Base-by-base conservation (phyloP, 768 basidiomycete species). In the Cytidiella melzeri region DNA sequence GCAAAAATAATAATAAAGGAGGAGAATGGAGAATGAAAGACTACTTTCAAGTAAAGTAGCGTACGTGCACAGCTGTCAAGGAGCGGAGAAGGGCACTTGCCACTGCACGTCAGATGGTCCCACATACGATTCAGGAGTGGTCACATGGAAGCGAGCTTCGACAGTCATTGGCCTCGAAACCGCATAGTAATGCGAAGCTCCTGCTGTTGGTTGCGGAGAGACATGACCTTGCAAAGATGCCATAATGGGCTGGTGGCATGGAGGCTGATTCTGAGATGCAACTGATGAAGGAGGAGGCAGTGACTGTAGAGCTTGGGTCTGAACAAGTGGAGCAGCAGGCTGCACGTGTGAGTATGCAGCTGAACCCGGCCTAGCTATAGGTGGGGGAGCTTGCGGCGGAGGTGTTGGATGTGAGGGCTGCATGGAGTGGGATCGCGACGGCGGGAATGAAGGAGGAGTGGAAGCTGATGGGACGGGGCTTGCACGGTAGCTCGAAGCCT, bases 31-130 rank as follows among this genome's bases (percentile, higher is more conserved):
- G n/a, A n/a, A n/a, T n/a, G n/a, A n/a, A n/a, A n/a, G n/a, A n/a
- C n/a, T n/a, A n/a, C n/a, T n/a, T n/a, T n/a, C n/a, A n/a, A n/a
- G n/a, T n/a, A n/a, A n/a, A n/a, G n/a, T n/a, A n/a, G n/a, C n/a
- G n/a, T n/a, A n/a, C n/a, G n/a, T n/a, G n/a, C 34, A 36, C 34
- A 25, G 46, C 36, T 47, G 46, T 6, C 20, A n/a, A 7, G 45
- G 25, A 24, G 21, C 25, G 26, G 5, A 18, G 11, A 26, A 38
- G 4, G 30, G 30, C 30, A 34, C 30, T 15, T 34, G 30, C 30
- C 30, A 34, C 15, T 15, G 30, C 15, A 34, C 9, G 9, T 34
- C 30, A 34, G 7, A 7, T 15, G 7, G 30, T 7, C 9, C 30
- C 7, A 34, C 9, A 15, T 34, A 34, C 9, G 30, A 34, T 34